Conservation (phyloP, 225 moss, liverwort and hornwort species). For the Sphagnum tenellum region DNA sequence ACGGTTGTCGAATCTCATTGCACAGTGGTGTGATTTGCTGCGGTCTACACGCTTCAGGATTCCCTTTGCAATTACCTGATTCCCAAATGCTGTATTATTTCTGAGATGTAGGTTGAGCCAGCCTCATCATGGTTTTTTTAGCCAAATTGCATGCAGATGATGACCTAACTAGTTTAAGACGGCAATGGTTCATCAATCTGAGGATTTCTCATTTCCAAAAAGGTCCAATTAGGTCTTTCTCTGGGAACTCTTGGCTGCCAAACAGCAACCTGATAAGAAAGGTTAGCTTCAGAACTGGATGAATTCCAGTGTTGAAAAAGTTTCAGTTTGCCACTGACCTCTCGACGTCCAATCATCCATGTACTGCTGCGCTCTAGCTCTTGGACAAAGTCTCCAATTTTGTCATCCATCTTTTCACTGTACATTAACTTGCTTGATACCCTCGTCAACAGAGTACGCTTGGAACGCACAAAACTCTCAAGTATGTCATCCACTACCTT, state of each 20-base stretch:
- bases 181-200: too few relatives aligned
- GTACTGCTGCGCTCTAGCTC: slow-evolving; percentile 41
- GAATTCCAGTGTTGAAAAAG: too few relatives aligned
- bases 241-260: too few relatives aligned
- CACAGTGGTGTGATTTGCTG: slow-evolving; percentile 37
- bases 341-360: slow-evolving; percentile 48
- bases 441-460: slow-evolving; percentile 38
- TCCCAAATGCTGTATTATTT: too few relatives aligned
- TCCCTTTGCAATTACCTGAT: slow-evolving; percentile 21
- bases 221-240: too few relatives aligned
- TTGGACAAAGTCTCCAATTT: slow-evolving; percentile 49
- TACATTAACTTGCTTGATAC: slow-evolving; percentile 35
- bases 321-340: not conserved
- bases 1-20: slow-evolving; percentile 31
- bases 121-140: too few relatives aligned
- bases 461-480: slow-evolving; percentile 37
- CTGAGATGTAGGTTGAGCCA: too few relatives aligned
- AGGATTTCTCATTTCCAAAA: too few relatives aligned
- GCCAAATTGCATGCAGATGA: too few relatives aligned
- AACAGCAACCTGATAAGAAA: too few relatives aligned
- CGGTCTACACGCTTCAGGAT: slow-evolving; percentile 37
- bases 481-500: slow-evolving; percentile 37
- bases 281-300: too few relatives aligned
- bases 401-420: slow-evolving; percentile 26
- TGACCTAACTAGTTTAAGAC: too few relatives aligned